phyloP scores from a whole-genome alignment of 2,329 filamentous ascomycete genomes.

The Mycogone perniciosa region DNA sequence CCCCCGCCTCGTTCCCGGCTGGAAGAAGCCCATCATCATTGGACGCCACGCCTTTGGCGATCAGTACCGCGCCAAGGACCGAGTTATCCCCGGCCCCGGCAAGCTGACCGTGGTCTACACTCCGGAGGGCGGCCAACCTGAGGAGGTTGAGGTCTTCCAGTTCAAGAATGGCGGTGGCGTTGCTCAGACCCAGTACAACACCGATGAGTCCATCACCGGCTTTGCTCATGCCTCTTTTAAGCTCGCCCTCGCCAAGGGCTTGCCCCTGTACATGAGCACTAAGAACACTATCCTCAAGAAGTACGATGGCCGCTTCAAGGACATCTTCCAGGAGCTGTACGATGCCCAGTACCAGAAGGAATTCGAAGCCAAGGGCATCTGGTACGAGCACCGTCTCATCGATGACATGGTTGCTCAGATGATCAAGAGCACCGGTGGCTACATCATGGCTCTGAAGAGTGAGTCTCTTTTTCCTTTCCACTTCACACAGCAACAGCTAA shows the following conservation, averaged over 20 bases:
- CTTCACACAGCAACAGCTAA: neutral
- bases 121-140: constrained; percentile 71
- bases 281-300: constrained; percentile 99
- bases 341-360: constrained; percentile 78
- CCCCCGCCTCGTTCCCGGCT: constrained; percentile 88
- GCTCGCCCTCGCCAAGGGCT: constrained; percentile 76
- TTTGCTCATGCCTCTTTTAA: constrained; percentile 98
- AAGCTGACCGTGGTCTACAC: constrained; percentile 95
- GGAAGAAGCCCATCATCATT: constrained; percentile 99
- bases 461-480: constrained; percentile 29
- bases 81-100: constrained; percentile 73
- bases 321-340: constrained; percentile 98
- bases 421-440: constrained; percentile 97
- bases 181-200: constrained; percentile 97
- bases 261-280: constrained; percentile 99
- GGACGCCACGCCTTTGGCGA: constrained; percentile 97
- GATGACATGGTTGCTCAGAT: constrained; percentile 99
- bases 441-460: constrained; percentile 98
- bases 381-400: constrained; percentile 99
- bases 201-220: constrained; percentile 85
- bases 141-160: constrained; percentile 84
- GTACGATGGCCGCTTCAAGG: constrained; percentile 98
- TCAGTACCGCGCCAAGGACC: constrained; percentile 96
- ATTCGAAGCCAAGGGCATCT: constrained; percentile 88
- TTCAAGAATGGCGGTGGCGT: constrained; percentile 84